A percentile compares a stretch with the other conserved stretches of the same genome.
Conservation (phyloP, 2,329 filamentous ascomycete species). For the Ophiosphaerella korrae region DNA sequence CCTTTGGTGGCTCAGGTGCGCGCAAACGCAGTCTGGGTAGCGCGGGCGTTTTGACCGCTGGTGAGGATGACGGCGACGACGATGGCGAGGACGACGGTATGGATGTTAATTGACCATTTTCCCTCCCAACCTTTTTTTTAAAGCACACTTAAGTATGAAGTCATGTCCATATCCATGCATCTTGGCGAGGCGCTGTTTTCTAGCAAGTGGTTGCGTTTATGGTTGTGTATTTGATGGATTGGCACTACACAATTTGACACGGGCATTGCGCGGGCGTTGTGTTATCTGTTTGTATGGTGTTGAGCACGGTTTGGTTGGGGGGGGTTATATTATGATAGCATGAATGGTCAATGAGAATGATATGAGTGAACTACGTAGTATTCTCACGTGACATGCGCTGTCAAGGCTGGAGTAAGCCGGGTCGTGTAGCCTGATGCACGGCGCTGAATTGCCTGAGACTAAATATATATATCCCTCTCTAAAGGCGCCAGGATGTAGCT, state of each 20-base stretch:
- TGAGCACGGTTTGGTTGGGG: too few species aligned
- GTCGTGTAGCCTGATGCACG: too few species aligned
- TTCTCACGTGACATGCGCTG: too few species aligned
- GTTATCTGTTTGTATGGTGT: too few species aligned
- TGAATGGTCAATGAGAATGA: too few species aligned
- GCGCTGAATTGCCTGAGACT: too few species aligned
- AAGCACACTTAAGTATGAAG: background rate
- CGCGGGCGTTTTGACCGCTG: constrained; percentile 45
- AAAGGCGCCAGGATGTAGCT: too few species aligned
- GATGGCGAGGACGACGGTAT: constrained; percentile 52
- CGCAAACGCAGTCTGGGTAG: constrained; percentile 52
- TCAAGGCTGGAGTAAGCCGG: too few species aligned
- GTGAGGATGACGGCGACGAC: constrained; percentile 50
- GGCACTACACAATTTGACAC: too few species aligned
- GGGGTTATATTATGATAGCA: too few species aligned
- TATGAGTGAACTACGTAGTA: too few species aligned
- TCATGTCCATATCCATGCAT: background rate
- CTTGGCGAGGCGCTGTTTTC: constrained; percentile 19
- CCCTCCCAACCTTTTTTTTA: background rate
- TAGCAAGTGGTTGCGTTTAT: background rate
- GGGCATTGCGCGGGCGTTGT: constrained; percentile 13
- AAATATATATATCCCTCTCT: too few species aligned
- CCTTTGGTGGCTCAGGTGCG: constrained; percentile 40
- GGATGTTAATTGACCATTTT: constrained; percentile 42
- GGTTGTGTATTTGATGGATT: background rate